These are phyloP conservation scores for Aurifilum marmelostoma DNA, from an alignment of 2,329 filamentous ascomycete species.

Conservation along the genomic window DNA sequence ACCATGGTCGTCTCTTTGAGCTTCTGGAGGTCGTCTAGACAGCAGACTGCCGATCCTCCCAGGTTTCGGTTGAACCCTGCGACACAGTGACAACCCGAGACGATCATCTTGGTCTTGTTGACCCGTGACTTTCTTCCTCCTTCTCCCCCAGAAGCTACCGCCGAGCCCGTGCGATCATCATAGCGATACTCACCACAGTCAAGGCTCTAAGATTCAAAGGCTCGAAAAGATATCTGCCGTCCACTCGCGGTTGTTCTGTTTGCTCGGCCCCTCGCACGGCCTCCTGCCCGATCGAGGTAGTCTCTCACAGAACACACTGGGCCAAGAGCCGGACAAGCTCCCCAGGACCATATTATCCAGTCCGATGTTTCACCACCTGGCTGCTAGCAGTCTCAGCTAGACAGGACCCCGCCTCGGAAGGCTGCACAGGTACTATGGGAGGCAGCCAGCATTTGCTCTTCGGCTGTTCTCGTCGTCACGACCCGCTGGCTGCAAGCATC, in stretches of 20 bases:
- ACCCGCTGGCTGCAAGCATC: neutral
- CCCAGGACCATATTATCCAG: neutral
- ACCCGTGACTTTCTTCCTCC: neutral
- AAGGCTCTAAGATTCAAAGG: neutral
- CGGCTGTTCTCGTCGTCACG: neutral
- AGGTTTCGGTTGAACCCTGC: neutral
- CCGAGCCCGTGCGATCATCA: neutral
- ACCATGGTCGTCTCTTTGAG: neutral
- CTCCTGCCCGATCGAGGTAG: neutral
- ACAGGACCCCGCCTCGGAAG: neutral
- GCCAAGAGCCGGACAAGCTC: neutral
- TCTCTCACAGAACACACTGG: neutral
- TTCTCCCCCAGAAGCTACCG: neutral
- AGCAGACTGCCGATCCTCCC: conserved; percentile 3
- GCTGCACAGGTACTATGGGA: neutral
- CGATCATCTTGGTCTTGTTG: neutral
- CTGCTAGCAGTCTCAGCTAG: neutral
- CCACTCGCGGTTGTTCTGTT: neutral
- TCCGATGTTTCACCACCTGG: neutral
- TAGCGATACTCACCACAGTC: neutral
- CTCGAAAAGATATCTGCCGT: neutral
- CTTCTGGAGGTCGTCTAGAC: neutral
- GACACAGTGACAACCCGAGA: conserved; percentile 12
- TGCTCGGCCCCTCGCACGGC: neutral
- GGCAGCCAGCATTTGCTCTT: neutral